Conservation (phyloP, 108 stramenopile genomes). For the Hondaea fermentalgiana region DNA sequence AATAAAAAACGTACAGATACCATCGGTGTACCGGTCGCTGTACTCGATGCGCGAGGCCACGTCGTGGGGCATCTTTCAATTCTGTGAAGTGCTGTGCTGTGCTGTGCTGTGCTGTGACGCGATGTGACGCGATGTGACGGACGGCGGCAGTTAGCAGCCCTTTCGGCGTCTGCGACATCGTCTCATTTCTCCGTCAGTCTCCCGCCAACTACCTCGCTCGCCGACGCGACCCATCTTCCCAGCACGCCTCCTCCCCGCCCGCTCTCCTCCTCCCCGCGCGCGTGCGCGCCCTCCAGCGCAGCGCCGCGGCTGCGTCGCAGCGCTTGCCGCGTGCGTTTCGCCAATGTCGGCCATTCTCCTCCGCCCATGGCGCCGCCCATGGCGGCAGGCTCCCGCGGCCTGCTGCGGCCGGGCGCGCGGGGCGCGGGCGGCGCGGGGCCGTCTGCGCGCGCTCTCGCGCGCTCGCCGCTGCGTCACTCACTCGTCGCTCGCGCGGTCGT, state of each 20-base stretch:
- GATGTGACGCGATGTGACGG: background rate
- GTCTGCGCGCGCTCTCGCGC: too few relatives aligned
- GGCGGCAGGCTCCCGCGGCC: too few relatives aligned
- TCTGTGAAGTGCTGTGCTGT: background rate
- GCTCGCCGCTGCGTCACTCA: too few relatives aligned
- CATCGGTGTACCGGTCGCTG: slow-evolving; percentile 71
- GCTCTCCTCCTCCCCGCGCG: background rate
- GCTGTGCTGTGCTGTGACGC: background rate
- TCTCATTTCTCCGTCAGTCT: background rate
- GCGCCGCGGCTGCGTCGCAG: too few relatives aligned
- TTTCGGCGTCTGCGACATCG: background rate
- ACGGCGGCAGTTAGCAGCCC: background rate
- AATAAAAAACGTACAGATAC: slow-evolving; percentile 50
- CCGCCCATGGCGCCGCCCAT: too few relatives aligned
- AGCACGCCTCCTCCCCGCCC: background rate
- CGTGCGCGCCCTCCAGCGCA: background rate
- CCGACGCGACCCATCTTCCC: background rate
- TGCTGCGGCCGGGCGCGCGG: too few relatives aligned
- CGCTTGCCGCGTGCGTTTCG: too few relatives aligned
- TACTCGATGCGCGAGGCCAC: slow-evolving; percentile 8
- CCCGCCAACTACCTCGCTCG: background rate
- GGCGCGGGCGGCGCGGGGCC: too few relatives aligned
- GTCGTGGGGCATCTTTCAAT: background rate
- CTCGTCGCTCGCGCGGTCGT: too few relatives aligned
- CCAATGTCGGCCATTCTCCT: too few relatives aligned